A percentile compares a stretch with the other conserved stretches of the same genome.
phyloP scores from a whole-genome alignment of 2,329 filamentous ascomycete genomes.

The Xylariales sp. region DNA sequence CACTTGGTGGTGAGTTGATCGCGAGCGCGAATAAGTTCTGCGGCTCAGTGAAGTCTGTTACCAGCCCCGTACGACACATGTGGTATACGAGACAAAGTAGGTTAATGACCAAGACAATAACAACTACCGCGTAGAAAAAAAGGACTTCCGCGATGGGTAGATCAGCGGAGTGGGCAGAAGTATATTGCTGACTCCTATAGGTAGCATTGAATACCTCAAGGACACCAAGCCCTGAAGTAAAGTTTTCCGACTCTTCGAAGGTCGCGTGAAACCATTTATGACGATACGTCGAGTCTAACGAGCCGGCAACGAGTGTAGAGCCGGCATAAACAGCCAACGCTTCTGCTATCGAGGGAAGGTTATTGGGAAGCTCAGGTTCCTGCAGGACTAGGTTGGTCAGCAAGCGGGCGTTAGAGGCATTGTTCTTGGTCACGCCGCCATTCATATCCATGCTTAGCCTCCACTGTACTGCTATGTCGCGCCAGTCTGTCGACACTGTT shows the following conservation, averaged over 20 bases:
- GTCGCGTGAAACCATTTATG: background rate
- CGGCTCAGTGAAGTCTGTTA: slow-evolving; percentile 2
- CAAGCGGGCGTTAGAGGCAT: slow-evolving; percentile 39
- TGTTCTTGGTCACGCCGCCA: slow-evolving; percentile 34
- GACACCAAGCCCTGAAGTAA: background rate
- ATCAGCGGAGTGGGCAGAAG: background rate
- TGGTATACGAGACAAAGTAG: background rate
- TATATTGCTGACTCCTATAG: background rate
- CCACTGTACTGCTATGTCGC: background rate
- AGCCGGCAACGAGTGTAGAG: slow-evolving; percentile 50
- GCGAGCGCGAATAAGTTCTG: slow-evolving; percentile 3
- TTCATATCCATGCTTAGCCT: slow-evolving; percentile 29
- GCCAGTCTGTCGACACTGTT: background rate
- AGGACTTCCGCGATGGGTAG: background rate
- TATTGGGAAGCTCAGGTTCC: slow-evolving; percentile 21
- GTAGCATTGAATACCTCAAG: background rate
- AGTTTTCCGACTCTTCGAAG: background rate
- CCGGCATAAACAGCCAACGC: slow-evolving; percentile 55
- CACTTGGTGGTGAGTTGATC: slow-evolving; percentile 2
- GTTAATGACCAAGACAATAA: background rate
- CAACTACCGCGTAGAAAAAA: background rate
- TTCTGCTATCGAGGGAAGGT: slow-evolving; percentile 53
- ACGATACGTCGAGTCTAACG: slow-evolving; percentile 43
- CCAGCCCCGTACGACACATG: background rate
- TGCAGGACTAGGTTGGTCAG: slow-evolving; percentile 37